phyloP scores from a whole-genome alignment of 495 filamentous ascomycete genomes.

The Hypoxylon perforatum region DNA sequence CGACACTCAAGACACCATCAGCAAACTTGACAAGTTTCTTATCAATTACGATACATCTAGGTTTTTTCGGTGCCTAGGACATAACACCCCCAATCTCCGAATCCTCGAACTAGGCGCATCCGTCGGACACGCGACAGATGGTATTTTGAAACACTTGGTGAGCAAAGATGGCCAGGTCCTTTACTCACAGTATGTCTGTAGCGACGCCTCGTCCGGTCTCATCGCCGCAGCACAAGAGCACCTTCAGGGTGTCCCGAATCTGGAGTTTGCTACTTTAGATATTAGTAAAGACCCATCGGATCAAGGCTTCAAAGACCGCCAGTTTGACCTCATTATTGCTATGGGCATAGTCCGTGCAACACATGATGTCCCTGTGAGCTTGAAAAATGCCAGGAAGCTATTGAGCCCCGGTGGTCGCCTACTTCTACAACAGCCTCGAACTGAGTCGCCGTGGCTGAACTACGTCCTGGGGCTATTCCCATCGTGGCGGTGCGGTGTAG shows the following conservation, averaged over 20 bases:
- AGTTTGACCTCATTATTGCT: conserved; percentile 44
- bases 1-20: too few relatives aligned
- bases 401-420: conserved; percentile 49
- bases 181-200: too few relatives aligned
- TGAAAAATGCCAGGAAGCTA: conserved; percentile 49
- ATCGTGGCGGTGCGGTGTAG: too few relatives aligned
- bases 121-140: too few relatives aligned
- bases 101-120: conserved; percentile 39
- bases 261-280: conserved; percentile 46
- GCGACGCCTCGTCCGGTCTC: conserved; percentile 16
- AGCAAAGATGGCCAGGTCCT: too few relatives aligned
- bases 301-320: conserved; percentile 43
- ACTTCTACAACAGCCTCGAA: conserved; percentile 35
- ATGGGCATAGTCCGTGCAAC: conserved; percentile 54
- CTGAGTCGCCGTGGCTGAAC: conserved; percentile 9
- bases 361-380: conserved; percentile 41
- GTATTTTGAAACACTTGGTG: too few relatives aligned
- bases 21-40: conserved; percentile 38
- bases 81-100: conserved; percentile 44
- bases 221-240: conserved; percentile 17
- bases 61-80: conserved; percentile 32
- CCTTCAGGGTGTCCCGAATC: conserved; percentile 10
- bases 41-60: conserved; percentile 27
- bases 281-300: conserved; percentile 42
- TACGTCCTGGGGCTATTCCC: too few relatives aligned